These are phyloP conservation scores for Xylariaceae sp. DNA, from an alignment of 2,329 filamentous ascomycete genomes.

Conservation along the genomic window DNA sequence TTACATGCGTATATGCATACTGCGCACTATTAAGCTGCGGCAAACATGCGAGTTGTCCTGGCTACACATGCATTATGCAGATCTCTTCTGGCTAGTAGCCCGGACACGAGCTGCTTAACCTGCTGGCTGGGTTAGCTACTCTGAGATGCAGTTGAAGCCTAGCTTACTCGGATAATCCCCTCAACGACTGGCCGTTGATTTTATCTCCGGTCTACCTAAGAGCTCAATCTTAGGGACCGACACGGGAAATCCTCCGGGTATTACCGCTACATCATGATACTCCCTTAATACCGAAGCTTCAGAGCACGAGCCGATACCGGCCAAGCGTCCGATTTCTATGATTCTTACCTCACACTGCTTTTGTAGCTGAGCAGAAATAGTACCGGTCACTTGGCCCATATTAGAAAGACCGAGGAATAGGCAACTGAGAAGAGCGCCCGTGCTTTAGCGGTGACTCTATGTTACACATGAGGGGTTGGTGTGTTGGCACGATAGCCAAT, in stretches of 20 bases:
- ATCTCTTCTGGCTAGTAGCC: slow-evolving; percentile 23
- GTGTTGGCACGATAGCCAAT: slow-evolving; percentile 20
- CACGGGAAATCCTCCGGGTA: slow-evolving; percentile 10
- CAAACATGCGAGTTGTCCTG: slow-evolving; percentile 1
- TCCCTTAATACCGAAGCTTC: neutral
- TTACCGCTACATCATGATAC: slow-evolving; percentile 5
- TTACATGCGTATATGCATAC: neutral
- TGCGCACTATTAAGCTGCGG: neutral
- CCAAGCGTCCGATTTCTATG: neutral
- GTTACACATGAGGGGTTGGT: slow-evolving; percentile 28
- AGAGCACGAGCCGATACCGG: neutral
- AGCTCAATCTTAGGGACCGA: slow-evolving; percentile 22
- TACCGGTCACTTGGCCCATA: no score
- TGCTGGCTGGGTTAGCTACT: slow-evolving; percentile 10
- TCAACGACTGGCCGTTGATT: slow-evolving; percentile 12
- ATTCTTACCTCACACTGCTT: neutral
- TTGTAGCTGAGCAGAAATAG: neutral
- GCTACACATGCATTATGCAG: slow-evolving; percentile 22
- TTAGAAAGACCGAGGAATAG: neutral
- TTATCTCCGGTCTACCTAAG: slow-evolving; percentile 2
- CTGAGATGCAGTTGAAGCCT: slow-evolving; percentile 16
- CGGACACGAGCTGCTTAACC: slow-evolving; percentile 29
- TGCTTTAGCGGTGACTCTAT: slow-evolving; percentile 15
- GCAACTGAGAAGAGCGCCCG: neutral
- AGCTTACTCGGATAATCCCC: slow-evolving; percentile 8